Evolutionary conservation across 73 alveolate genomes (phyloP), one percentile per base, ranked within the genome.

Genomic region (Symbiodinium pilosum): DNA sequence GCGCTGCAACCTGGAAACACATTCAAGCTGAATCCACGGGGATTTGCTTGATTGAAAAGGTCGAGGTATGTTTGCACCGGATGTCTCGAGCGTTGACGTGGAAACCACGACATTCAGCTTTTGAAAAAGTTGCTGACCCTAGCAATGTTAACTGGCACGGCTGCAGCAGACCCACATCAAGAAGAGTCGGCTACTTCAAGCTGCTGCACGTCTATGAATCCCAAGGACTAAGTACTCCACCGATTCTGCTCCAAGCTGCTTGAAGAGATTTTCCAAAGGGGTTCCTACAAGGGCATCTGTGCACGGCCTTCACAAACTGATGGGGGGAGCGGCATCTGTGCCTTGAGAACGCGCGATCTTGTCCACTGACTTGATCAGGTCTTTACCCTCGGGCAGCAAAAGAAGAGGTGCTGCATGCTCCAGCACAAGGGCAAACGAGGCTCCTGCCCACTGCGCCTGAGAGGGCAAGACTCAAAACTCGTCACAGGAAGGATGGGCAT

Each of bases 301-400:
- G n/a, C n/a, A n/a, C n/a, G n/a, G n/a, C n/a, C n/a, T n/a, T n/a
- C n/a, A n/a, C n/a, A n/a, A n/a, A n/a, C n/a, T n/a, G n/a, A n/a
- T n/a, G n/a, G 8, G 69, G 36, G 4, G 28, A 8, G 11, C 75
- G 3, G 21, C 26, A 36, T 28, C n/a, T 56, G 12, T 52, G 47
- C 97, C 97, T 91, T 91, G 97, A 16, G 89, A 41, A 20, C 97
- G 42, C 2, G 97, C 71, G 88, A 91, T 91, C 89, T 91, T 91
- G 88, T 91, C 97, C 52, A 91, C 97, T 2, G 97, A 91, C 54
- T 68, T 91, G 97, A 91, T 91, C 88, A 91, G 40, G 88, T 91
- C 97, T 54, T 69, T 91, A 2, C 97, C 97, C 97, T 91, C 16
- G 24, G 44, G 26, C 43, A 4, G 9, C 85, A 73, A 42, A 47